These are phyloP conservation scores for Hypoxylon subgilvum DNA, from an alignment of 495 filamentous ascomycete species.

Conservation along the genomic window DNA sequence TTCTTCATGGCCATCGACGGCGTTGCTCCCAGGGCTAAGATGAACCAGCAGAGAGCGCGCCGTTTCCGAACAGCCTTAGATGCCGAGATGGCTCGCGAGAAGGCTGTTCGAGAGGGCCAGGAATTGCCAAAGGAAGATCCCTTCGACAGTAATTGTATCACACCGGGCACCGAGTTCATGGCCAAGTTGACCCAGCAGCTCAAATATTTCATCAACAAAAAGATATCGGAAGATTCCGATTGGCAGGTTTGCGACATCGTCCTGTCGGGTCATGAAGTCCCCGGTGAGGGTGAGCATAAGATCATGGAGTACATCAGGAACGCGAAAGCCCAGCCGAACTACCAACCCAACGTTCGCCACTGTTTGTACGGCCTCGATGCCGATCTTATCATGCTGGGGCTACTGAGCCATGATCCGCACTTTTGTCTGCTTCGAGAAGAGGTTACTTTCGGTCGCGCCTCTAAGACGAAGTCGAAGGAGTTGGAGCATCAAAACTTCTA, in stretches of 20 bases:
- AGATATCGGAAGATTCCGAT: conserved; percentile 93
- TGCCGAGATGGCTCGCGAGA: conserved; percentile 84
- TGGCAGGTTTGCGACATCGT: conserved; percentile 98
- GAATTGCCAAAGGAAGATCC: conserved; percentile 94
- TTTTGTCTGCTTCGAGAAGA: conserved; percentile 97
- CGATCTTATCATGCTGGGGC: conserved; percentile 97
- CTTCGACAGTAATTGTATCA: conserved; percentile 99
- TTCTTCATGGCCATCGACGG: conserved; percentile 99
- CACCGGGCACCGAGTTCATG: conserved; percentile 98
- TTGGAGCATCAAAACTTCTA: conserved; percentile 99
- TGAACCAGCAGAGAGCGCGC: conserved; percentile 98
- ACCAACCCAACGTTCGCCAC: conserved; percentile 94
- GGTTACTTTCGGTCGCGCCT: conserved; percentile 91
- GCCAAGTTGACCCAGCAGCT: conserved; percentile 90
- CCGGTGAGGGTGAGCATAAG: conserved; percentile 98
- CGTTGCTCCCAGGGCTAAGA: conserved; percentile 96
- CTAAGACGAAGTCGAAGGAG: conserved; percentile 87
- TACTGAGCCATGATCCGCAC: conserved; percentile 96
- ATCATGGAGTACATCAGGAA: conserved; percentile 99
- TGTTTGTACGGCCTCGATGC: conserved; percentile 98
- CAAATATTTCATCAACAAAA: conserved; percentile 98
- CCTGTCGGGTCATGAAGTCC: conserved; percentile 97
- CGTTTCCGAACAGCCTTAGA: conserved; percentile 95
- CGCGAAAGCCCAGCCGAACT: conserved; percentile 90
- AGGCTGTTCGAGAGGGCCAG: conserved; percentile 83